These are phyloP conservation scores for Neurospora sp. DNA, from an alignment of 495 filamentous ascomycete species.

Conservation along the genomic window DNA sequence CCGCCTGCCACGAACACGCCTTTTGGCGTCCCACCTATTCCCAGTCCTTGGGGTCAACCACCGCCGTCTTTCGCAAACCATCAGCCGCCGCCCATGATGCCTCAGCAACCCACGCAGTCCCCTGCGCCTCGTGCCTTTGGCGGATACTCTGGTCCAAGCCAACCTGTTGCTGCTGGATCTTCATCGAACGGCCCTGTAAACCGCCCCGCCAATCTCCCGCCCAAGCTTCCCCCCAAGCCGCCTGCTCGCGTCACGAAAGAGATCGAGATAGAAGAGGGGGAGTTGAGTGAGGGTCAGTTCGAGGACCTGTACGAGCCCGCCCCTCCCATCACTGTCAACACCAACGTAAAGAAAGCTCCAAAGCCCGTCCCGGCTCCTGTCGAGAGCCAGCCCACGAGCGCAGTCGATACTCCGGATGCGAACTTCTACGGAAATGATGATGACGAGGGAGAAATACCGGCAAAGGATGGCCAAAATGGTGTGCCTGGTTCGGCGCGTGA, in stretches of 20 bases:
- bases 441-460: constrained; percentile 11
- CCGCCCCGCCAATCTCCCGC: background rate
- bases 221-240: background rate
- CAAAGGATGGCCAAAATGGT: background rate
- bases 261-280: constrained; percentile 55
- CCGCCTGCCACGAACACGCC: constrained; percentile 1
- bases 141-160: background rate
- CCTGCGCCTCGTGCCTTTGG: background rate
- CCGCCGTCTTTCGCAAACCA: background rate
- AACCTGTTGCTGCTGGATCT: constrained; percentile 5
- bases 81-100: background rate
- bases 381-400: constrained; percentile 12
- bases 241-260: background rate
- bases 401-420: constrained; percentile 18
- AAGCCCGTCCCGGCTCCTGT: constrained; percentile 1
- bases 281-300: constrained; percentile 58
- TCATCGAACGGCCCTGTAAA: constrained; percentile 1
- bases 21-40: background rate
- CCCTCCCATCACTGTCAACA: constrained; percentile 8
- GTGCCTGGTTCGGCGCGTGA: constrained; percentile 20
- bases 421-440: constrained; percentile 23
- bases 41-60: constrained; percentile 6
- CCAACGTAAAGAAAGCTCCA: background rate
- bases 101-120: background rate
- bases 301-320: constrained; percentile 37